Evolutionary conservation across 352 stramenopile genomes (phyloP).

Genomic region (Phytophthora tubulina): DNA sequence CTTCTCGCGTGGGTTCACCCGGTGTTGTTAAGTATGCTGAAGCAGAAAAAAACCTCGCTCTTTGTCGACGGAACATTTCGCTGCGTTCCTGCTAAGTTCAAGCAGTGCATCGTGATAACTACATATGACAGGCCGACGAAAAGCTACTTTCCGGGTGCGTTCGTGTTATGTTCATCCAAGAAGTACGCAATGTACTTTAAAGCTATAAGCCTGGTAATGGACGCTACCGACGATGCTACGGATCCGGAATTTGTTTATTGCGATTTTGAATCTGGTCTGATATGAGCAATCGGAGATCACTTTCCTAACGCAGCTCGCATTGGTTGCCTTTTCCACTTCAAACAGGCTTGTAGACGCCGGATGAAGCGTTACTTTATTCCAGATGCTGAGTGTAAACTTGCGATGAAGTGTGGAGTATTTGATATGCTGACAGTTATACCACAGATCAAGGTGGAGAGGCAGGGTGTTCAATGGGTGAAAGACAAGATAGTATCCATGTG

Average conservation of each 20-base stretch:
- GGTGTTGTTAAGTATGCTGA: too few species aligned
- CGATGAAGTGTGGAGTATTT: constrained; percentile 1
- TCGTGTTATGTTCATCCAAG: constrained; percentile 9
- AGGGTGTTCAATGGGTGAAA: constrained; percentile 11
- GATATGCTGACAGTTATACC: constrained; percentile 17
- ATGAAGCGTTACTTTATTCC: constrained; percentile 12
- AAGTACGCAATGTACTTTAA: constrained; percentile 15
- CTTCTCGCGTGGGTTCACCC: too few species aligned
- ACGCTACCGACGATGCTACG: constrained; percentile 5
- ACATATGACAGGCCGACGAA: constrained; percentile 6
- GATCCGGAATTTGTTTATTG: constrained; percentile 8
- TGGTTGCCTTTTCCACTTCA: constrained; percentile 20
- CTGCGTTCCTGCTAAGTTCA: too few species aligned
- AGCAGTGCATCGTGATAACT: not conserved
- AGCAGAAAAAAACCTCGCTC: too few species aligned
- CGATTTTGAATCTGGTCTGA: constrained; percentile 21
- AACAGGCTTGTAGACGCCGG: constrained; percentile 1
- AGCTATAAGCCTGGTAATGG: not conserved
- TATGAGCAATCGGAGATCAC: not conserved
- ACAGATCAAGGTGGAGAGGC: constrained; percentile 5
- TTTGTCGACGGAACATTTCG: too few species aligned
- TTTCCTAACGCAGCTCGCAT: constrained; percentile 5
- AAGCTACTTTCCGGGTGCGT: not conserved
- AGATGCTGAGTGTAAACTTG: not conserved
- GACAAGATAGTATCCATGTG: not conserved